phyloP scores from a whole-genome alignment of 148 eudicot genomes.

The Cornus suecica region DNA sequence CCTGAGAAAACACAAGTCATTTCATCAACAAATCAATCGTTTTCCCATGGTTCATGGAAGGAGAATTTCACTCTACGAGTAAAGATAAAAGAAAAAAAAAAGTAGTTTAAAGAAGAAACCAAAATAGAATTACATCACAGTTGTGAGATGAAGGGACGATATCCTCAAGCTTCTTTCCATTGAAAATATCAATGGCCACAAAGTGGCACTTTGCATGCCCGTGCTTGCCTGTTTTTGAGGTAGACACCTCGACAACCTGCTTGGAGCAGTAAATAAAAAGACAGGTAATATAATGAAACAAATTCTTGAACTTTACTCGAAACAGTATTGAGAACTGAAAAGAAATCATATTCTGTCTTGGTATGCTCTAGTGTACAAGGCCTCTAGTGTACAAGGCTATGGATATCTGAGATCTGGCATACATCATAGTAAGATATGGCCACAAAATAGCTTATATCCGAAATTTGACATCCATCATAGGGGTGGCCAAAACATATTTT shows the following conservation, averaged over 20 bases:
- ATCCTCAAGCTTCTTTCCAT: conserved; percentile 56
- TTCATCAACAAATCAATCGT: neutral
- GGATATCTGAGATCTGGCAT: no score
- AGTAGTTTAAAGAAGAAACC: neutral
- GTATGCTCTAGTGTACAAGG: neutral
- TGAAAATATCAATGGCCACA: conserved; percentile 58
- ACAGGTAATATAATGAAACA: neutral
- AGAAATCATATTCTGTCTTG: no score
- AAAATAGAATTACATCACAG: conserved; percentile 34
- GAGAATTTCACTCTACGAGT: neutral
- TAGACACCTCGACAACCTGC: conserved; percentile 75
- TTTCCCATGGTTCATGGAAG: neutral
- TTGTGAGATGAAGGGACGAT: conserved; percentile 52
- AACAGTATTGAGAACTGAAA: neutral
- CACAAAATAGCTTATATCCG: neutral
- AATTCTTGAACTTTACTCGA: neutral
- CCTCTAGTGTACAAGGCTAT: no score
- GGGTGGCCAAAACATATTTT: neutral
- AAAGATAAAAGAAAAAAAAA: conserved; percentile 1
- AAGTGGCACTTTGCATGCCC: conserved; percentile 70
- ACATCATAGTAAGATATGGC: no score
- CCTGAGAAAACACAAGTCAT: conserved; percentile 24
- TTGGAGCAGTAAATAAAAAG: neutral
- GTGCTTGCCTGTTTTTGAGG: conserved; percentile 69
- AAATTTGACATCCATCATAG: neutral